Base-by-base conservation (phyloP, 176 grass and related monocot genomes). In the Lolium perenne region DNA sequence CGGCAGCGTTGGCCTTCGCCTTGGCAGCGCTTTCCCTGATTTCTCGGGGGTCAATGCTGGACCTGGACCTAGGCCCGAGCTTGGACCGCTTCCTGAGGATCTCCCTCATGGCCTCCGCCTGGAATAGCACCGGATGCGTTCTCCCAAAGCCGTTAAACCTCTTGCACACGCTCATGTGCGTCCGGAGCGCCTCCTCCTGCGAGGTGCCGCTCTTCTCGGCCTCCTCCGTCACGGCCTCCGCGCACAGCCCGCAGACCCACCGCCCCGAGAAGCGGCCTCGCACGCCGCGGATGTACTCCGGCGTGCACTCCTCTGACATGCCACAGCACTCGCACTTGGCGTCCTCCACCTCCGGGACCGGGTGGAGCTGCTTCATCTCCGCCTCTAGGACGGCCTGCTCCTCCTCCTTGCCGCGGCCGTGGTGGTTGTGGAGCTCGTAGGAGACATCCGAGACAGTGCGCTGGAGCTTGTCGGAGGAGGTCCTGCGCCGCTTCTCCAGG, bases 231-330 rank as follows among this genome's bases (percentile, higher is more conserved):
- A 97, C 89, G 3, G 93, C 95, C 64, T 89, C 87, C 0, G 89
- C 76, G 77, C 93, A 95, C 35, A 95, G 89, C 9, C 95, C 95
- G 72, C 95, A 97, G 15, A 97, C 69, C 95, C 91, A 95, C 53
- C 90, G 83, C 29, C 93, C 95, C 2, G 91, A 55, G 88, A 97
- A 97, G 50, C 81, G 90, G 5, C 80, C 83, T 29, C 91, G 91
- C 73, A 95, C 95, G 7, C 80, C 85, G 22, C 17, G 86, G 65
- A 97, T 92, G 89, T 97, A 97, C 70, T 82, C 91, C 43, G 87
- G 91, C 38, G 95, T 97, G 87, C 93, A 97, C 87, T 97, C 95
- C 91, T 97, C 83, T 61, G 91, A 93, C 95, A 97, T 93, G 78
- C 95, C 91, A 46, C 95, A 97, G 85, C 93, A 97, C 86, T 94